phyloP scores from a whole-genome alignment of 192 early-diverging fungal genomes.

The Diversispora eburnea region DNA sequence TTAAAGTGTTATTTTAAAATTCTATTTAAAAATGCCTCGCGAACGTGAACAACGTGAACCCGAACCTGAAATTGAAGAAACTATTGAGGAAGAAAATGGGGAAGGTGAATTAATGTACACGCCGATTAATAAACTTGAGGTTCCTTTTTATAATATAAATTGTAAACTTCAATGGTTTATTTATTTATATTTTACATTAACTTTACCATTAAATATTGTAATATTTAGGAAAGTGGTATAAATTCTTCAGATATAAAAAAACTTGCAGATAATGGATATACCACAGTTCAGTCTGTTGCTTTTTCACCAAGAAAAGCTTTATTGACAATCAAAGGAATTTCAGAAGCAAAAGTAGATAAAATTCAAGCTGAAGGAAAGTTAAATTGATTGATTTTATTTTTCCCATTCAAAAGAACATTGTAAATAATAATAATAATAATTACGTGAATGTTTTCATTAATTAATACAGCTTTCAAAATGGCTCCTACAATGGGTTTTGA shows the following conservation, averaged over 20 bases:
- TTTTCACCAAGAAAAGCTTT: slow-evolving; percentile 88
- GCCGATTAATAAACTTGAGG: too few relatives aligned
- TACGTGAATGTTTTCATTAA: too few relatives aligned
- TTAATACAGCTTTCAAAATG: neutral
- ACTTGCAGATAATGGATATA: slow-evolving; percentile 80
- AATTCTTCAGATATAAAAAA: slow-evolving; percentile 75
- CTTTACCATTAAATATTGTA: neutral
- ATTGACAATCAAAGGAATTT: slow-evolving; percentile 89
- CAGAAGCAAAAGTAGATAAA: slow-evolving; percentile 95
- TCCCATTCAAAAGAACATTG: neutral
- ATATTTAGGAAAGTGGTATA: slow-evolving; percentile 59
- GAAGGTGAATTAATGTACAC: too few relatives aligned
- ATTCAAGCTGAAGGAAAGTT: slow-evolving; percentile 76
- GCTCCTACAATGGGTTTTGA: slow-evolving; percentile 80
- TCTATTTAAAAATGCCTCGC: too few relatives aligned
- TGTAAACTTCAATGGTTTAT: too few relatives aligned
- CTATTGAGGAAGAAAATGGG: too few relatives aligned
- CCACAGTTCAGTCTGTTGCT: slow-evolving; percentile 89
- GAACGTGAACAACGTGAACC: too few relatives aligned
- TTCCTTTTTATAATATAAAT: too few relatives aligned
- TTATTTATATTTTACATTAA: neutral
- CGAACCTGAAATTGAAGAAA: too few relatives aligned
- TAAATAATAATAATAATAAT: too few relatives aligned
- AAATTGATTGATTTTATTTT: neutral
- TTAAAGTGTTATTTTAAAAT: too few relatives aligned